phyloP scores from a whole-genome alignment of 257 asterid genomes.

The Misopates orontium region DNA sequence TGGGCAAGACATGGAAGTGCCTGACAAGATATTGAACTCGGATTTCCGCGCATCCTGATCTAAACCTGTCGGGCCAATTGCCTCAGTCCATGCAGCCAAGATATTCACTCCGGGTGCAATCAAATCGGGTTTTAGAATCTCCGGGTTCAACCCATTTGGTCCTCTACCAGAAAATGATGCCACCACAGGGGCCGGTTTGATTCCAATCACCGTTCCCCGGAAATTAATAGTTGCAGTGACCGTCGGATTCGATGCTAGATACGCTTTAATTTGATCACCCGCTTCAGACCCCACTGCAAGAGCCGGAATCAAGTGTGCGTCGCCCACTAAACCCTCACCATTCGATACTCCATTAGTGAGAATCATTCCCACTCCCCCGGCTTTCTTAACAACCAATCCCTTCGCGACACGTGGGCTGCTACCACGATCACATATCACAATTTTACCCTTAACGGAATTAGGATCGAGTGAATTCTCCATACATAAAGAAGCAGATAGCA shows the following conservation, averaged over 20 bases:
- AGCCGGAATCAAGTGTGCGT: slow-evolving; percentile 22
- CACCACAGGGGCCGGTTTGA: slow-evolving; percentile 26
- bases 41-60: slow-evolving; percentile 15
- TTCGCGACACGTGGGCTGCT: background rate
- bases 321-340: background rate
- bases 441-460: slow-evolving; percentile 27
- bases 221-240: slow-evolving; percentile 20
- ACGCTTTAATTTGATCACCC: slow-evolving; percentile 19
- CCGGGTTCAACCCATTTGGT: slow-evolving; percentile 24
- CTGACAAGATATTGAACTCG: slow-evolving; percentile 46
- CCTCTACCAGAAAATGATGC: slow-evolving; percentile 33
- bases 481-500: background rate
- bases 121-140: slow-evolving; percentile 34
- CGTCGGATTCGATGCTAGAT: slow-evolving; percentile 17
- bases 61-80: slow-evolving; percentile 30
- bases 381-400: slow-evolving; percentile 17
- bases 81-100: slow-evolving; percentile 42
- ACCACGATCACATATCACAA: slow-evolving; percentile 33
- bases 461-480: slow-evolving; percentile 9
- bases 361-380: slow-evolving; percentile 34
- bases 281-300: slow-evolving; percentile 15
- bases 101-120: slow-evolving; percentile 31
- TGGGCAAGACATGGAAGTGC: slow-evolving; percentile 61
- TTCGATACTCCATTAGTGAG: background rate
- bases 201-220: slow-evolving; percentile 24